A percentile compares a stretch with the other conserved stretches of the same genome.
phyloP scores from a whole-genome alignment of 176 grass and related monocot genomes.

The Oryza glumipatula region DNA sequence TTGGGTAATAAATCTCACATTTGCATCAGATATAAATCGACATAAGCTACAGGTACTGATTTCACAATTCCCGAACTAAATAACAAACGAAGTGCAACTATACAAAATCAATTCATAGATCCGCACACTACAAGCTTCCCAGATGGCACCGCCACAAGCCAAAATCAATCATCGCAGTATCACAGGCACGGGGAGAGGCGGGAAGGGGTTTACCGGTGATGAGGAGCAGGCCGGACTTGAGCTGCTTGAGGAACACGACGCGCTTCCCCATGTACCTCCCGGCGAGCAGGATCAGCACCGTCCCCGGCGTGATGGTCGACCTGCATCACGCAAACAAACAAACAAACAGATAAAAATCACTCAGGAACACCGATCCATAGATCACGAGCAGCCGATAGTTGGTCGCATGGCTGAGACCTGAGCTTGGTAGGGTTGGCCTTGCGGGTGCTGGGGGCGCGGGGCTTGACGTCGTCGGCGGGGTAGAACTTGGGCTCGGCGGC shows the following conservation, averaged over 20 bases:
- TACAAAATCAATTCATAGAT: background rate
- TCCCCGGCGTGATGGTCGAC: slow-evolving; percentile 82
- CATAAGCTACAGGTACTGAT: background rate
- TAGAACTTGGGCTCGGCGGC: slow-evolving; percentile 74
- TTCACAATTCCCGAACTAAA: background rate
- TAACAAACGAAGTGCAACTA: background rate
- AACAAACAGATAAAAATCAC: background rate
- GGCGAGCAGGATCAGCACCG: slow-evolving; percentile 89
- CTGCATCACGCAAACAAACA: slow-evolving; percentile 34
- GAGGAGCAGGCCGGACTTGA: slow-evolving; percentile 87
- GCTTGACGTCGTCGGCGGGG: slow-evolving; percentile 93
- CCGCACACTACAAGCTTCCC: background rate
- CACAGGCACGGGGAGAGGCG: background rate
- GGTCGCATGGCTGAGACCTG: slow-evolving; percentile 42
- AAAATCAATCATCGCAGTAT: background rate
- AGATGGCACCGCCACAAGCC: background rate
- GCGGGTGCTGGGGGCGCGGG: slow-evolving; percentile 58
- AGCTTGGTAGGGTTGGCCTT: slow-evolving; percentile 91
- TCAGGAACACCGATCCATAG: background rate
- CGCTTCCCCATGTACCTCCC: slow-evolving; percentile 98
- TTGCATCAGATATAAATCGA: background rate
- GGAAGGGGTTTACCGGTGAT: slow-evolving; percentile 57
- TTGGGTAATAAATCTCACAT: background rate
- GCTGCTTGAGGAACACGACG: slow-evolving; percentile 96
- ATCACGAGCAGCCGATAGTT: background rate